Conservation (phyloP, 1,284 basidiomycete species). For the Abortiporus biennis region DNA sequence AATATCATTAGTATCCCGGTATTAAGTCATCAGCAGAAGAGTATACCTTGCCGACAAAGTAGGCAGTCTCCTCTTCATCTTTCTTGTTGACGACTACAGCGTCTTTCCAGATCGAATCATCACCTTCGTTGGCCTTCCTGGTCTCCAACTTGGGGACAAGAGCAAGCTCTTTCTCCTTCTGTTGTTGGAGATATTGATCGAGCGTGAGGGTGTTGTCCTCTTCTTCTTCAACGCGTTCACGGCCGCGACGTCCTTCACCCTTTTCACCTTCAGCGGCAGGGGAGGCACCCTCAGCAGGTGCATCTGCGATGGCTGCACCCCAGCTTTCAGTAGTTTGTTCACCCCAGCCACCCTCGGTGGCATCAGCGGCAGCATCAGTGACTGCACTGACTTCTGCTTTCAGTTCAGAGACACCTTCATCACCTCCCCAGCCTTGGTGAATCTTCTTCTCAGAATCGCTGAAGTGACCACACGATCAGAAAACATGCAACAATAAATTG, state of each 20-base stretch:
- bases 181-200: conserved; percentile 77
- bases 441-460: conserved; percentile 92
- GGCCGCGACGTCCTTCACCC: conserved; percentile 20
- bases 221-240: conserved; percentile 59
- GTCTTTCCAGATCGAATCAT: conserved; percentile 55
- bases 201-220: conserved; percentile 90
- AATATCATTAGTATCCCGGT: too few species aligned
- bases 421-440: conserved; percentile 88
- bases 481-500: too few species aligned
- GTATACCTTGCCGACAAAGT: conserved; percentile 73
- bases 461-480: conserved; percentile 3
- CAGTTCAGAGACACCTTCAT: conserved; percentile 75
- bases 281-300: conserved; percentile 28
- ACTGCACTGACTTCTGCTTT: conserved; percentile 60
- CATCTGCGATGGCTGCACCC: conserved; percentile 27
- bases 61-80: conserved; percentile 54
- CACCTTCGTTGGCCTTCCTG: conserved; percentile 69
- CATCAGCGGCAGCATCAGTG: conserved; percentile 30
- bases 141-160: conserved; percentile 66
- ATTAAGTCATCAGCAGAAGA: conserved; percentile 2
- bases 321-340: conserved; percentile 30
- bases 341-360: conserved; percentile 35
- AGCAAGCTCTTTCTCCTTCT: conserved; percentile 50
- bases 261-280: conserved; percentile 30
- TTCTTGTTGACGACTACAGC: conserved; percentile 54